Evolutionary conservation across 352 stramenopile species (phyloP).

Genomic region (Phytophthora foliorum): DNA sequence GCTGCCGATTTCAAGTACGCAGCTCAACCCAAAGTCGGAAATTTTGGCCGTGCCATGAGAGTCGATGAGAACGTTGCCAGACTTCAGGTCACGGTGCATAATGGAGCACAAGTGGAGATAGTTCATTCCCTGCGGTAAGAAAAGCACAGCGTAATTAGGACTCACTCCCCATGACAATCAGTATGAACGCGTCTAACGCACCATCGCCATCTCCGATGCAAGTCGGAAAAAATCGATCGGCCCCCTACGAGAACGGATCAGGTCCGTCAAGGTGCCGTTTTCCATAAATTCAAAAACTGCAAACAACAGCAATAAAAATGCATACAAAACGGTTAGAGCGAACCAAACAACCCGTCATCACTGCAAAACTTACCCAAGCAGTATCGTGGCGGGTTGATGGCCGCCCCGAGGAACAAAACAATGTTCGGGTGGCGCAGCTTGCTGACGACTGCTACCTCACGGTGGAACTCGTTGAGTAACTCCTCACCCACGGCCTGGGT

Average conservation of each 20-base stretch:
- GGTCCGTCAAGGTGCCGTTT: conserved; percentile 84
- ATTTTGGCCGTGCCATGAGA: conserved; percentile 88
- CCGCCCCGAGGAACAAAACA: conserved; percentile 85
- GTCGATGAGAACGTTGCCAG: conserved; percentile 94
- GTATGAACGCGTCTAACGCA: conserved; percentile 19
- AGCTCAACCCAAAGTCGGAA: conserved; percentile 90
- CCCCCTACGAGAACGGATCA: conserved; percentile 74
- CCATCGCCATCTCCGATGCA: conserved; percentile 83
- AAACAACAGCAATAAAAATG: not conserved
- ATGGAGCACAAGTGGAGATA: conserved; percentile 96
- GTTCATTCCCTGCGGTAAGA: conserved; percentile 87
- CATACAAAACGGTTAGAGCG: not conserved
- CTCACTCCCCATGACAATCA: not conserved
- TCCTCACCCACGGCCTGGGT: conserved; percentile 75
- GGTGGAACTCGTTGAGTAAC: conserved; percentile 88
- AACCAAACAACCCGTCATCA: not conserved
- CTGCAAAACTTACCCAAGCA: conserved; percentile 67
- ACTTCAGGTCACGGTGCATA: conserved; percentile 97
- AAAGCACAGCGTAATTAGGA: conserved; percentile 3
- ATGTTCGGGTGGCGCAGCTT: conserved; percentile 90
- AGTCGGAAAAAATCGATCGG: conserved; percentile 88
- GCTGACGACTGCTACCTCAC: conserved; percentile 86
- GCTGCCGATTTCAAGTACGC: conserved; percentile 81
- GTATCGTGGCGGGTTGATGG: conserved; percentile 82
- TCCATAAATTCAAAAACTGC: conserved; percentile 91